Percentiles rank a stretch among this genome's conserved stretches.
These are phyloP conservation scores for Peniophora sp. DNA, from an alignment of 1,284 basidiomycete species.

Conservation along the genomic window DNA sequence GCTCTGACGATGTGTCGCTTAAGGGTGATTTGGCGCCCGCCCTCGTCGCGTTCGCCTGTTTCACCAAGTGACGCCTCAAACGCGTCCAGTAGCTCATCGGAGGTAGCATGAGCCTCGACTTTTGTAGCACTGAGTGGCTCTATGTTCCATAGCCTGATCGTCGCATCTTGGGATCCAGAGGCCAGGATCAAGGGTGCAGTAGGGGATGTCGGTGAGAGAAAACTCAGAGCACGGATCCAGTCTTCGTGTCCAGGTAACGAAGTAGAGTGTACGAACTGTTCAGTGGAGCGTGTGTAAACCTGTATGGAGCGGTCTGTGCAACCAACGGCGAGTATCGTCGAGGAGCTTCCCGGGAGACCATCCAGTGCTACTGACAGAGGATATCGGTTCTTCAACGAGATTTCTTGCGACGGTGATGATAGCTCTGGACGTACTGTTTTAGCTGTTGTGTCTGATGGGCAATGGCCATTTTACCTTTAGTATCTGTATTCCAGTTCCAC, in stretches of 20 bases:
- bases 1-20: slow-evolving; percentile 64
- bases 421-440: too few species aligned
- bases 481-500: slow-evolving; percentile 39
- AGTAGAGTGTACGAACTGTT: slow-evolving; percentile 52
- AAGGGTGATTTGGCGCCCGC: slow-evolving; percentile 76
- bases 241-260: slow-evolving; percentile 87
- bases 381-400: slow-evolving; percentile 64
- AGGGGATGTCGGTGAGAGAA: slow-evolving; percentile 32
- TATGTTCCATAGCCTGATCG: slow-evolving; percentile 85
- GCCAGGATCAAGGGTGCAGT: slow-evolving; percentile 55
- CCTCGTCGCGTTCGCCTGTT: slow-evolving; percentile 51
- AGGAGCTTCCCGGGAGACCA: slow-evolving; percentile 60
- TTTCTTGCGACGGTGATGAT: slow-evolving; percentile 37
- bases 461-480: too few species aligned
- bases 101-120: slow-evolving; percentile 13
- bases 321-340: slow-evolving; percentile 66
- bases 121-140: slow-evolving; percentile 27
- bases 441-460: too few species aligned
- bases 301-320: slow-evolving; percentile 72
- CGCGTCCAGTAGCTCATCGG: slow-evolving; percentile 74
- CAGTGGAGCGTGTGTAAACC: slow-evolving; percentile 66
- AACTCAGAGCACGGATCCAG: slow-evolving; percentile 80
- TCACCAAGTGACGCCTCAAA: slow-evolving; percentile 79
- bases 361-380: slow-evolving; percentile 65
- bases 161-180: slow-evolving; percentile 89